phyloP scores from a whole-genome alignment of 169 alveolate genomes.

The Plasmodium falciparum region DNA sequence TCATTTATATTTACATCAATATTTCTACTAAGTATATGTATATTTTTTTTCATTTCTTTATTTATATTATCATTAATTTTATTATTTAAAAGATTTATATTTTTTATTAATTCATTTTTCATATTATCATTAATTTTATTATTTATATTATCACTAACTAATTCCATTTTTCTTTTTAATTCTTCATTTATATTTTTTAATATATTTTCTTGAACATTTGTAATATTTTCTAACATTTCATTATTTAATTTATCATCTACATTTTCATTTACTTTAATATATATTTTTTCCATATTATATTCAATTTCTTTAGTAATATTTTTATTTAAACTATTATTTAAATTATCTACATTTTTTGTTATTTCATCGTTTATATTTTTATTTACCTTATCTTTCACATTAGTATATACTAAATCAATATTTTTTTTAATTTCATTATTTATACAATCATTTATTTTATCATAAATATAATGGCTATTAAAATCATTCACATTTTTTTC shows the following conservation, averaged over 20 bases:
- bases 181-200: constrained; percentile 43
- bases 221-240: constrained; percentile 1
- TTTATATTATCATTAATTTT: constrained; percentile 39
- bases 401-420: constrained; percentile 5
- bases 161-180: constrained; percentile 25
- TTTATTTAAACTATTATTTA: constrained; percentile 5
- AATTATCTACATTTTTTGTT: constrained; percentile 1
- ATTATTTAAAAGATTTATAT: constrained; percentile 2
- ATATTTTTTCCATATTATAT: constrained; percentile 39
- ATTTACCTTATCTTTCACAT: constrained; percentile 9
- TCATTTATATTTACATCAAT: constrained; percentile 44
- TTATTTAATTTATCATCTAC: constrained; percentile 5
- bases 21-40: constrained; percentile 39
- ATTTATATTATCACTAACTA: constrained; percentile 22
- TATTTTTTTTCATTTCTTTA: constrained; percentile 37
- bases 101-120: constrained; percentile 26
- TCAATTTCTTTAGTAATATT: constrained; percentile 26
- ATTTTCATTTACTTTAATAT: constrained; percentile 22
- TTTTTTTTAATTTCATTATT: constrained; percentile 31
- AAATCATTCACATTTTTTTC: constrained; percentile 7
- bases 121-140: constrained; percentile 13
- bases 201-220: constrained; percentile 25
- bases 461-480: constrained; percentile 9
- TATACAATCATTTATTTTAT: constrained; percentile 20
- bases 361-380: constrained; percentile 38